Evolutionary conservation across 164 flowering plant species (phyloP).

Genomic region (Piper betle): DNA sequence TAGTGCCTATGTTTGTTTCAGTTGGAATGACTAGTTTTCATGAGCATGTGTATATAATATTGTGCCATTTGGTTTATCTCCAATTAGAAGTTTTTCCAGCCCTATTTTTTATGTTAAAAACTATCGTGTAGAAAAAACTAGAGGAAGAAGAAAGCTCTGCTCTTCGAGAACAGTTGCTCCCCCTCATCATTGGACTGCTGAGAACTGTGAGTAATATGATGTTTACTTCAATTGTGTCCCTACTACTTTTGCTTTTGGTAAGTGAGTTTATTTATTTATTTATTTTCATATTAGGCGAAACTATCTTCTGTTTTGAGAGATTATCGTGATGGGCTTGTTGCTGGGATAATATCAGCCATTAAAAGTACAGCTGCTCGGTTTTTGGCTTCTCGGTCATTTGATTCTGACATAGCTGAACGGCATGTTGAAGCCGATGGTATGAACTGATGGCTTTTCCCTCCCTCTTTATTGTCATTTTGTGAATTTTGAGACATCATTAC

Average conservation of each 20-base stretch:
- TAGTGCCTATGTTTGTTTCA: neutral
- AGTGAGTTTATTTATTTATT: neutral
- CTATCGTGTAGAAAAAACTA: constrained; percentile 38
- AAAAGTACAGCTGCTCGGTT: constrained; percentile 80
- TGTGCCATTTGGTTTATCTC: no score
- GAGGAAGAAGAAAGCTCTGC: constrained; percentile 57
- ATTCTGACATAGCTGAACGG: constrained; percentile 62
- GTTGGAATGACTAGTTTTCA: no score
- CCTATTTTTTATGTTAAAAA: neutral
- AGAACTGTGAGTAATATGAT: constrained; percentile 60
- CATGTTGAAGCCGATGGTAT: constrained; percentile 73
- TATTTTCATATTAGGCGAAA: constrained; percentile 46
- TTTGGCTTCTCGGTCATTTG: constrained; percentile 43
- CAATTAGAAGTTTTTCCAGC: neutral
- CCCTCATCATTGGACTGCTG: constrained; percentile 83
- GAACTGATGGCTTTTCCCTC: constrained; percentile 1
- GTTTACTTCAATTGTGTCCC: neutral
- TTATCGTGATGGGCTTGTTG: constrained; percentile 82
- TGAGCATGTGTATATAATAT: no score
- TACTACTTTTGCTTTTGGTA: neutral
- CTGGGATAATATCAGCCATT: constrained; percentile 88
- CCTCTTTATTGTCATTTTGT: neutral
- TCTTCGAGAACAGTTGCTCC: constrained; percentile 82
- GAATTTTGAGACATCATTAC: constrained; percentile 1
- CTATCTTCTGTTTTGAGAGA: constrained; percentile 83